Evolutionary conservation across 257 asterid genomes (phyloP).

Genomic region (Salvia rosmarinus): DNA sequence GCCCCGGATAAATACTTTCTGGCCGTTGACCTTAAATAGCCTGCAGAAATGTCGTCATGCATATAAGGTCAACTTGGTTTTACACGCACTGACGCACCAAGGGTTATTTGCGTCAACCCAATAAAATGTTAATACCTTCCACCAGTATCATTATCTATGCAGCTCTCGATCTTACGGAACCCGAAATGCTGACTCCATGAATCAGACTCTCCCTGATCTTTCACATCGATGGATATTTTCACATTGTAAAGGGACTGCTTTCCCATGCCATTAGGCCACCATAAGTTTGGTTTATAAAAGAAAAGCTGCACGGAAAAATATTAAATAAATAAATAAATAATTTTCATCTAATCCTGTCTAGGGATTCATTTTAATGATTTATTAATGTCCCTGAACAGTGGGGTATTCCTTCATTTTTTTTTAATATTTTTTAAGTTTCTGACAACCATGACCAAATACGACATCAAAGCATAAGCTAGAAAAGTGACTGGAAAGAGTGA

Average conservation of each 20-base stretch:
- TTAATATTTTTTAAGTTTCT: too few relatives aligned
- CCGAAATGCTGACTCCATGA: slow-evolving; percentile 84
- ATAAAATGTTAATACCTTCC: slow-evolving; percentile 99
- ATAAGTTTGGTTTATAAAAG: slow-evolving; percentile 84
- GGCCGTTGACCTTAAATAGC: slow-evolving; percentile 86
- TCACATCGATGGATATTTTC: slow-evolving; percentile 70
- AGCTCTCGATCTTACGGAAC: slow-evolving; percentile 86
- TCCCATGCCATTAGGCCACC: slow-evolving; percentile 99
- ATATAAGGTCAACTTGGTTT: too few relatives aligned
- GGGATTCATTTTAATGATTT: too few relatives aligned
- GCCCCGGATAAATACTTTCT: slow-evolving; percentile 91
- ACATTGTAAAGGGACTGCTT: slow-evolving; percentile 83
- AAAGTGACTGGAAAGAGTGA: too few relatives aligned
- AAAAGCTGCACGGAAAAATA: slow-evolving; percentile 80
- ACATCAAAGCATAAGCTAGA: too few relatives aligned
- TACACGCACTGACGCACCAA: too few relatives aligned
- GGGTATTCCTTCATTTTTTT: too few relatives aligned
- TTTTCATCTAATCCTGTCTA: too few relatives aligned
- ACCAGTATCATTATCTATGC: slow-evolving; percentile 76
- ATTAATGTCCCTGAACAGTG: too few relatives aligned
- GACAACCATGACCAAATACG: too few relatives aligned
- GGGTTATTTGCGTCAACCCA: too few relatives aligned
- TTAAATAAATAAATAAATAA: not conserved
- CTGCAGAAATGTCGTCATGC: too few relatives aligned
- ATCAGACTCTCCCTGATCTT: slow-evolving; percentile 85